Percentiles rank a stretch among this genome's conserved stretches.
Conservation (phyloP, 345 rosid genomes). For the Pelargonium nanum region DNA sequence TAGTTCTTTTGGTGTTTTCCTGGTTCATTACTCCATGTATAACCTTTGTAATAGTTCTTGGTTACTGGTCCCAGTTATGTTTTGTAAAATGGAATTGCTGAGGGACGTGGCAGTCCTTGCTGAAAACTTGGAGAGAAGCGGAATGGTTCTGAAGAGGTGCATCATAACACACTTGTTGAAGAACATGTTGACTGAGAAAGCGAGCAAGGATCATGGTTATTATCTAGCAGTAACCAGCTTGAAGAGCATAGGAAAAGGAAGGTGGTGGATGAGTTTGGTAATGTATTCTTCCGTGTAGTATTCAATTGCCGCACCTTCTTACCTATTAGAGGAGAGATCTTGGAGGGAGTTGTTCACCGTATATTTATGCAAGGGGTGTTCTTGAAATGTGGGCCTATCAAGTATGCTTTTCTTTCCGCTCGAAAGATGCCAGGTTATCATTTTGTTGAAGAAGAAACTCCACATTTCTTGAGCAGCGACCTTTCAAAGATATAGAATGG, state of each 20-base stretch:
- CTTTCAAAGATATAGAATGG: conserved; percentile 19
- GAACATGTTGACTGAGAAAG: conserved; percentile 14
- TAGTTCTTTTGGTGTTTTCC: background rate
- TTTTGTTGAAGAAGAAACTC: conserved; percentile 12
- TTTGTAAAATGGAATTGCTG: conserved; percentile 21
- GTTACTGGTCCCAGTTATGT: conserved; percentile 7
- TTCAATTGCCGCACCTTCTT: conserved; percentile 22
- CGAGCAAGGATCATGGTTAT: conserved; percentile 19
- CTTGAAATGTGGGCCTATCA: conserved; percentile 23
- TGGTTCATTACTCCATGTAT: background rate
- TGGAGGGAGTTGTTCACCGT: conserved; percentile 20
- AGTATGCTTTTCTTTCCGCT: conserved; percentile 19
- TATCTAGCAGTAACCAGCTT: conserved; percentile 25
- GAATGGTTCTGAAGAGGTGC: conserved; percentile 6
- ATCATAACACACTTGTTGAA: conserved; percentile 15
- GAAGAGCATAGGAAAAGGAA: conserved; percentile 18
- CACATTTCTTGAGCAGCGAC: conserved; percentile 14
- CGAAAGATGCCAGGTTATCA: conserved; percentile 22
- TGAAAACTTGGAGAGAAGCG: conserved; percentile 10
- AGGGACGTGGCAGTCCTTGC: conserved; percentile 12
- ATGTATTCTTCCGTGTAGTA: conserved; percentile 4
- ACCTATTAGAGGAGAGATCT: conserved; percentile 17
- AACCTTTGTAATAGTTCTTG: background rate
- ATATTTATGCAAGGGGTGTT: conserved; percentile 9
- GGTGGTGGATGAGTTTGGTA: conserved; percentile 3